Evolutionary conservation across 2,329 filamentous ascomycete genomes (phyloP), one percentile per base, ranked within the genome.

Genomic region (Sporothrix phasma): DNA sequence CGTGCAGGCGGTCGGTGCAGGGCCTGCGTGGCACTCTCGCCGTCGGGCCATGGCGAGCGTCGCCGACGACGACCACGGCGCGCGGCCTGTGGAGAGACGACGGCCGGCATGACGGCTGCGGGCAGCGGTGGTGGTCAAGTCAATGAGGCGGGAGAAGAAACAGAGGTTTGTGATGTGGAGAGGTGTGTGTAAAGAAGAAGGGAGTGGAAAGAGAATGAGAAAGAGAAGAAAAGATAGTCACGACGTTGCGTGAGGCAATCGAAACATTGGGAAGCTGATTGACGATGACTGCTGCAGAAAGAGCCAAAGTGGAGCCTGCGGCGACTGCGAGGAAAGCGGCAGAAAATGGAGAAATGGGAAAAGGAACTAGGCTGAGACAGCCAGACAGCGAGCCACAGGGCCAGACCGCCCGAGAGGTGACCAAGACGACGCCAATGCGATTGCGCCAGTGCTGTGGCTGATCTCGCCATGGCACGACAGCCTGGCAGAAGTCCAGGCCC

Each of bases 1-100:
- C 86, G 73, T 95, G 90, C 65, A 87, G 78, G 53, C 91, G 81
- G 63, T 84, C 81, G n/a, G 89, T 89, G 5, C 72, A 68, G 17
- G 68, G 49, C 71, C 26, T 63, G 56, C 0, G 61, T 51, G 11
- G 47, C 41, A 37, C 62, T 56, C 39, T 66, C 65, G 51, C 65
- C 66, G 65, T 67, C 67, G 26, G n/a, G 65, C 62, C 47, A 64
- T 53, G 62, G 67, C 62, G 22, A 65, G 54, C 6, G 63, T n/a
- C 37, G 54, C 11, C 7, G 65, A 45, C 1, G 64, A n/a, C 7
- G 65, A 45, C 1, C 63, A 34, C 51, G 70, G 65, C 63, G 67
- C 64, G 61, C 69, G 5, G 64, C 61, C 51, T 61, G 47, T 6
- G 15, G 22, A 2, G 53, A 46, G 1, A 47, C 46, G 15, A 46